Evolutionary conservation across 2,329 filamentous ascomycete genomes (phyloP).

Genomic region (Fusarium verrucosum): DNA sequence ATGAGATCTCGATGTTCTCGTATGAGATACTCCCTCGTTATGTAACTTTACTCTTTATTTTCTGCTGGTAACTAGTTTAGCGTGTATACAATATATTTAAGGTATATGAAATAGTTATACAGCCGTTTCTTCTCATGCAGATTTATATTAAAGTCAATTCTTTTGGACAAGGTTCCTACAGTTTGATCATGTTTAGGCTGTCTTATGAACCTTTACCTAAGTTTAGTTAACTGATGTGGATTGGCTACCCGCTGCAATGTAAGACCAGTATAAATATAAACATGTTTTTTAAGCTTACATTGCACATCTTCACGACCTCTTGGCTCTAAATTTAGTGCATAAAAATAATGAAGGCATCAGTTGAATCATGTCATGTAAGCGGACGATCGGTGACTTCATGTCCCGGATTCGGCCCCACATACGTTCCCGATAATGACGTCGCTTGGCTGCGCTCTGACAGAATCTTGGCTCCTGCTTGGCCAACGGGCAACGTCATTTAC

Average conservation of each 20-base stretch:
- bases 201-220: not conserved
- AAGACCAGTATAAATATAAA: slow-evolving; percentile 4
- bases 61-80: not conserved
- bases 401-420: slow-evolving; percentile 10
- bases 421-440: slow-evolving; percentile 26
- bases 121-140: not conserved
- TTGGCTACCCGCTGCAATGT: not conserved
- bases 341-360: not conserved
- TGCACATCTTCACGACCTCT: not conserved
- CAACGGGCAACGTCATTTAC: slow-evolving; percentile 26
- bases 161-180: not conserved
- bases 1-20: not conserved
- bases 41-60: not conserved
- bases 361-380: not conserved
- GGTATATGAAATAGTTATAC: not conserved
- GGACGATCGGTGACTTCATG: slow-evolving; percentile 37
- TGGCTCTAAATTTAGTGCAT: slow-evolving; percentile 16
- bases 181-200: not conserved
- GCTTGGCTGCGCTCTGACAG: slow-evolving; percentile 19
- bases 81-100: not conserved
- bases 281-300: slow-evolving; percentile 19
- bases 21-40: not conserved
- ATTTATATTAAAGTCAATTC: not conserved
- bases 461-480: slow-evolving; percentile 23
- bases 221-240: not conserved